Percentiles rank a stretch among this genome's conserved stretches.
phyloP scores from a whole-genome alignment of 768 basidiomycete species.

The Collybiopsis confluens region DNA sequence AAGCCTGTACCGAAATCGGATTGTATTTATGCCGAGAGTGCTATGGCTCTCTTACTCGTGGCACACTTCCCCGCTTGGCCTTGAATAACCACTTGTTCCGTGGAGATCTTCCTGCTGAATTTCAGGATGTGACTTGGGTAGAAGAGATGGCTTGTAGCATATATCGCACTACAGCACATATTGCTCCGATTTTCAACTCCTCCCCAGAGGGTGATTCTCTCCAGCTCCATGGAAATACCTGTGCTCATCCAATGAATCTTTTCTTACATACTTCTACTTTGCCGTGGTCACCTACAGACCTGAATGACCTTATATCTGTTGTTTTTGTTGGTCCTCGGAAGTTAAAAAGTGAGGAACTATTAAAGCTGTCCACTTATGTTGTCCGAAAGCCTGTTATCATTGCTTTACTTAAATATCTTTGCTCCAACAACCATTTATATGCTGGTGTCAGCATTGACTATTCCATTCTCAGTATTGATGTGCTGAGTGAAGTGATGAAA shows the following conservation, averaged over 20 bases:
- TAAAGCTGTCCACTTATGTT: neutral
- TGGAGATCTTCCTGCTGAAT: neutral
- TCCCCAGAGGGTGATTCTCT: neutral
- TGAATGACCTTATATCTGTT: neutral
- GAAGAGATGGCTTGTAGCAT: neutral
- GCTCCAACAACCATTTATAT: neutral
- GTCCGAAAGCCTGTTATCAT: neutral
- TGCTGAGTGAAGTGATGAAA: no score
- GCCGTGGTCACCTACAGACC: neutral
- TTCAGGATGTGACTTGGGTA: neutral
- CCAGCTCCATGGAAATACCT: neutral
- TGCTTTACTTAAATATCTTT: neutral
- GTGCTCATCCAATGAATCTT: constrained; percentile 3
- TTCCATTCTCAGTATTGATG: no score
- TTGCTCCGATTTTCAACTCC: neutral
- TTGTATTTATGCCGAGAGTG: no score
- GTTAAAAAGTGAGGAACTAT: neutral
- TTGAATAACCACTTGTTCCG: neutral
- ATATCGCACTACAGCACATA: constrained; percentile 1
- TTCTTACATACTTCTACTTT: neutral
- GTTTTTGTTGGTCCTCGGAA: constrained; percentile 1
- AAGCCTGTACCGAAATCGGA: no score
- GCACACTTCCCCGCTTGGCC: neutral
- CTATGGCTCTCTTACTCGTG: no score
- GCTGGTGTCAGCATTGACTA: no score